Evolutionary conservation across 2,329 filamentous ascomycete genomes (phyloP), one percentile per base, ranked within the genome.

Genomic region (Rhynchosporium graminicola): DNA sequence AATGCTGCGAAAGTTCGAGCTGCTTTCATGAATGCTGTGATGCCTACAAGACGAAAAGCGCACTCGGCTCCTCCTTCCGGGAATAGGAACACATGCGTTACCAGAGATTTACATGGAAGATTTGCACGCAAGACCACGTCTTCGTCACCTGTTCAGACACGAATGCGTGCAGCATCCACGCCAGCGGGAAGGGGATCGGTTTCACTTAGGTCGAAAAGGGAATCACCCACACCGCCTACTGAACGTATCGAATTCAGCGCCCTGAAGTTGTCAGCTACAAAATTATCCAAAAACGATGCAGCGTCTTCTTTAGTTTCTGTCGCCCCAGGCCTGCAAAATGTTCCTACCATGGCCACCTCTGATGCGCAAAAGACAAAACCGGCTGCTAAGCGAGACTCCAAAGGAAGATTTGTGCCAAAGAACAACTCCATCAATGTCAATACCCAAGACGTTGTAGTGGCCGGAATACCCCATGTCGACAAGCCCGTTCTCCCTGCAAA

Each of bases 371-470:
- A 48, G 20, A 47, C 38, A 58, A 26, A 6, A 29, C 15, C 47
- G 10, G 13, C n/a, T 20, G 36, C 29, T 26, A 55, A 29, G 12
- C 55, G 63, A 58, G 65, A 67, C 38, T 45, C 60, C 9, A 63
- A 59, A 57, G 65, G 65, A 5, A 61, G 63, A 58, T 67, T 67
- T 58, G 59, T 29, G 15, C 50, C 50, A 20, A 60, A 47, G 47
- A 45, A 31, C 20, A 33, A 50, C 10, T n/a, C 29, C 36, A 4
- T 42, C 26, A 20, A 10, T 13, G 8, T 9, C 10, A 26, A 60
- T 9, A 12, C 42, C 33, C 47, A 28, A 38, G n/a, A 36, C 13
- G 20, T 13, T 3, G 43, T 13, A 38, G 6, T 29, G 7, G 2
- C 43, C 26, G 36, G 42, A 13, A 10, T 36, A 15, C 36, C 38